Percentiles rank a stretch among this genome's conserved stretches.
Evolutionary conservation across 768 basidiomycete genomes (phyloP).

Genomic region (Serendipita sp.): DNA sequence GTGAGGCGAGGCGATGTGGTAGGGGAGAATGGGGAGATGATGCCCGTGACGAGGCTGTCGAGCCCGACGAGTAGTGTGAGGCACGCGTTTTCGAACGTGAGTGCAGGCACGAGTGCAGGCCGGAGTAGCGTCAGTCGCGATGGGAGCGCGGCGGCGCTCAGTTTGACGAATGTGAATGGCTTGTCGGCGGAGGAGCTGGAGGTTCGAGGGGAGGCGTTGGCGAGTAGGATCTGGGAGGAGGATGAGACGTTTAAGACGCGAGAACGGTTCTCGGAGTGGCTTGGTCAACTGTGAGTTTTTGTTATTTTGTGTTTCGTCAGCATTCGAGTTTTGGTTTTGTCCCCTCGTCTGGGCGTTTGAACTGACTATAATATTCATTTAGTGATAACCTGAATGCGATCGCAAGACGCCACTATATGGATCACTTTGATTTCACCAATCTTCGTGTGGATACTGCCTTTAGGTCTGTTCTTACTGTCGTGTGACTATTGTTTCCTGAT

Average conservation of each 20-base stretch:
- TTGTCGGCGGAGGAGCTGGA: slow-evolving; percentile 34
- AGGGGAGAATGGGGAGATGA: not conserved
- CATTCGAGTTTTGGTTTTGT: slow-evolving; percentile 5
- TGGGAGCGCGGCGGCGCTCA: not conserved
- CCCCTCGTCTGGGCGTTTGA: too few species aligned
- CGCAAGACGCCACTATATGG: slow-evolving; percentile 66
- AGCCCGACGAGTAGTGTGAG: slow-evolving; percentile 1
- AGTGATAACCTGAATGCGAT: slow-evolving; percentile 65
- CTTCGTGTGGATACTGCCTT: slow-evolving; percentile 81
- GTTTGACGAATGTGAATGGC: not conserved
- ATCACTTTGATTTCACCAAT: slow-evolving; percentile 74
- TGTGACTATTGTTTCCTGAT: not conserved
- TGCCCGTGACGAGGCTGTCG: not conserved
- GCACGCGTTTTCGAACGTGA: not conserved
- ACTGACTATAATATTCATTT: too few species aligned
- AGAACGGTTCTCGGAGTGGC: slow-evolving; percentile 93
- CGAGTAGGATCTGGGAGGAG: slow-evolving; percentile 67
- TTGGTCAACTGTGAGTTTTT: slow-evolving; percentile 71
- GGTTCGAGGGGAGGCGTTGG: slow-evolving; percentile 51
- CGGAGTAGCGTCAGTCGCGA: slow-evolving; percentile 7
- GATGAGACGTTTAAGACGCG: slow-evolving; percentile 70
- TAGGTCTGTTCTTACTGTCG: slow-evolving; percentile 32
- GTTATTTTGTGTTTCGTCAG: slow-evolving; percentile 3
- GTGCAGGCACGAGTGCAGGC: not conserved
- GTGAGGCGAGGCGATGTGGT: not conserved